Base-by-base conservation (phyloP, 2,329 filamentous ascomycete genomes). In the Fusarium caatingaense region DNA sequence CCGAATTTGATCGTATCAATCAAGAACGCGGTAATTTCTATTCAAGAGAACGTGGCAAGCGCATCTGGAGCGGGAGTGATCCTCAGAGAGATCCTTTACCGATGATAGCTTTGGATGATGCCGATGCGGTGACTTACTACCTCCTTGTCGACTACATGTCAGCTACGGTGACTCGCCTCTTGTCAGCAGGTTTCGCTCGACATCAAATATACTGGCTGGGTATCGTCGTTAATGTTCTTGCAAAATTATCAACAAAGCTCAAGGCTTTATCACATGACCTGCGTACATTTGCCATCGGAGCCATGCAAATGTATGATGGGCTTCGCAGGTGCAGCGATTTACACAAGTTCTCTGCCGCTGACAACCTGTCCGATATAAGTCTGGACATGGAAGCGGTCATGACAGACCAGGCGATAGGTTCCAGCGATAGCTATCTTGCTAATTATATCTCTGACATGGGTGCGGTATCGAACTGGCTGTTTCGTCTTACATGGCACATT, bases 231-330 rank as follows among this genome's bases (percentile, higher is more conserved):
- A 27, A 10, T 3, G 12, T 18, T 5, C 10, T 45, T 12, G 42
- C 42, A n/a, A 45, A 45, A 16, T 8, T 45, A 1, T 45, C 42
- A n/a, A 45, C 42, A 13, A 45, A 45, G 23, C 23, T 45, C 8
- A 45, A 45, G 1, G 42, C 8, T n/a, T 4, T 45, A 3, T 45
- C 23, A 23, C 13, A 25, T 23, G 4, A 11, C 15, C 20, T 25
- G 4, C 42, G 9, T 8, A 0, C 6, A 18, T 45, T 45, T 4
- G 21, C 16, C 6, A 5, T 10, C 1, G 32, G 6, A 10, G 16
- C 3, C 5, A 2, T 34, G 16, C 4, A 6, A 34, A 3, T 1
- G 8, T 18, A 18, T 10, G 2, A 4, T 2, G 3, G 5, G 2
- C 15, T 16, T 16, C 30, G 16, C 15, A 18, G 3, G 16, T 34